These are phyloP conservation scores for Pseudocercospora fuligena DNA, from an alignment of 2,329 filamentous ascomycete genomes.

Conservation along the genomic window DNA sequence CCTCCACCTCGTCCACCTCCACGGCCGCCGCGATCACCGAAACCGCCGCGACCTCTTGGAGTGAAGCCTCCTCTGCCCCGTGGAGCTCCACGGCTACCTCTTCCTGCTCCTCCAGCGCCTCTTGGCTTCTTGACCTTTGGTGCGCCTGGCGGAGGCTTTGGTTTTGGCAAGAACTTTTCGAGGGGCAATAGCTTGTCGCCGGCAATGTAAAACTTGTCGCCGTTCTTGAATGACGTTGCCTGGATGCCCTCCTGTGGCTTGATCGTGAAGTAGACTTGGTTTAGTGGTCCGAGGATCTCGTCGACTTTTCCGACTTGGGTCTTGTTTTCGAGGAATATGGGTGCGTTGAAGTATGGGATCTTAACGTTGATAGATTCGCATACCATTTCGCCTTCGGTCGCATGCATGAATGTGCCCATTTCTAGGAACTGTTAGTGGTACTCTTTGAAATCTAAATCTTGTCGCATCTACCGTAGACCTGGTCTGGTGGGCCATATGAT, in stretches of 20 bases:
- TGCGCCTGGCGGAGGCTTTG: slow-evolving; percentile 71
- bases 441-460: background rate
- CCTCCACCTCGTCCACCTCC: slow-evolving; percentile 21
- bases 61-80: slow-evolving; percentile 61
- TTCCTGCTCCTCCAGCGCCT: slow-evolving; percentile 55
- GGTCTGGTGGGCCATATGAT: slow-evolving; percentile 50
- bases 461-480: slow-evolving; percentile 46
- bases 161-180: slow-evolving; percentile 95
- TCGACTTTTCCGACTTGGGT: slow-evolving; percentile 88
- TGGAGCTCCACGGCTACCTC: slow-evolving; percentile 55
- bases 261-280: slow-evolving; percentile 97
- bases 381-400: slow-evolving; percentile 96
- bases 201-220: slow-evolving; percentile 92
- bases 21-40: slow-evolving; percentile 45
- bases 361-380: slow-evolving; percentile 95
- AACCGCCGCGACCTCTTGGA: slow-evolving; percentile 49
- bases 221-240: slow-evolving; percentile 89
- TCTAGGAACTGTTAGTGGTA: slow-evolving; percentile 52
- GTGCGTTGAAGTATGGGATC: slow-evolving; percentile 98
- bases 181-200: slow-evolving; percentile 91
- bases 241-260: slow-evolving; percentile 97
- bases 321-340: slow-evolving; percentile 99
- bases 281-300: slow-evolving; percentile 95
- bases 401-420: slow-evolving; percentile 93
- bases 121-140: slow-evolving; percentile 72